These are phyloP conservation scores for Yamadazyma paraphyllophila DNA, from an alignment of 805 yeast species.

Conservation along the genomic window DNA sequence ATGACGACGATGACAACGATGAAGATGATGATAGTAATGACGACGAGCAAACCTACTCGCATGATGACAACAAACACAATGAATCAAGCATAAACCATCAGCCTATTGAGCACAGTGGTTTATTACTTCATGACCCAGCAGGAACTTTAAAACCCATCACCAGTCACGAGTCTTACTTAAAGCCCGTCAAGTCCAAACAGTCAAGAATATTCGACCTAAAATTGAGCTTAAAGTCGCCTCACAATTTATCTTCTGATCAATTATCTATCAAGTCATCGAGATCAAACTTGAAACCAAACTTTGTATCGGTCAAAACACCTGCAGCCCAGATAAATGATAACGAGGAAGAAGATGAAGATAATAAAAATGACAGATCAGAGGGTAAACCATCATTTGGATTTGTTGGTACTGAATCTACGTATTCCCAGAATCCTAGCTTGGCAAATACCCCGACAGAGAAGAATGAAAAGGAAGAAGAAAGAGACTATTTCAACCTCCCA, in stretches of 20 bases:
- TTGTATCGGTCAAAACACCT: conserved; percentile 72
- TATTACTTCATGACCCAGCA: background rate
- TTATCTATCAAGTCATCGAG: conserved; percentile 32
- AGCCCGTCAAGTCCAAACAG: background rate
- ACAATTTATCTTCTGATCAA: conserved; percentile 22
- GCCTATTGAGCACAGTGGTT: background rate
- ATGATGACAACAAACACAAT: background rate
- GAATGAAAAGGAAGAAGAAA: conserved; percentile 14
- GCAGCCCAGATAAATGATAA: conserved; percentile 64
- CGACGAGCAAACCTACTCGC: background rate
- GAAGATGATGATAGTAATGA: background rate
- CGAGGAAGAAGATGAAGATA: conserved; percentile 47
- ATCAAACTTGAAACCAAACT: conserved; percentile 52
- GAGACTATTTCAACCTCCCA: conserved; percentile 14
- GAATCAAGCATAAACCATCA: background rate
- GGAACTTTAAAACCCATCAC: background rate
- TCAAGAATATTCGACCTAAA: background rate
- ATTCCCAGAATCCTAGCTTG: conserved; percentile 1
- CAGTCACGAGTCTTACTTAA: background rate
- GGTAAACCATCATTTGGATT: conserved; percentile 59
- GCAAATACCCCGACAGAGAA: conserved; percentile 10
- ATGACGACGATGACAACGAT: conserved; percentile 1
- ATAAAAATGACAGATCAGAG: conserved; percentile 41
- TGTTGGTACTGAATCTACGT: conserved; percentile 42
- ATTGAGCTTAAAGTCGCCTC: conserved; percentile 2